These are phyloP conservation scores for Discostella pseudostelligera DNA, from an alignment of 108 stramenopile genomes.

Conservation along the genomic window DNA sequence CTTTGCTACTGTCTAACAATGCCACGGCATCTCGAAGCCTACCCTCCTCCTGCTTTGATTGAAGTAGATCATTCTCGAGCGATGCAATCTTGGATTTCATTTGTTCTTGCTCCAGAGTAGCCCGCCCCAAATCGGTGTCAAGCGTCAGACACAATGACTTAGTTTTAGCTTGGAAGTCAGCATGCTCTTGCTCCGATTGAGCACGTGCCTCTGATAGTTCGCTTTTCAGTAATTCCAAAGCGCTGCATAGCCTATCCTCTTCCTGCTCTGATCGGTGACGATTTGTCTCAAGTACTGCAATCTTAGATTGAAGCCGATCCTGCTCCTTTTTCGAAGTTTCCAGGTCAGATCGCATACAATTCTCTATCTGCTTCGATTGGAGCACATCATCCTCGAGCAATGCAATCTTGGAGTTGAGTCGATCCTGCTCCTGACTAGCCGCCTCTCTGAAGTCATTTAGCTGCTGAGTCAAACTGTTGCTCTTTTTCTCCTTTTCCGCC, in stretches of 20 bases:
- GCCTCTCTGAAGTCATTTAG: not conserved
- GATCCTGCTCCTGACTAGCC: not conserved
- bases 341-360: not conserved
- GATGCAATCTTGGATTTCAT: not conserved
- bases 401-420: conserved; percentile 5
- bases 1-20: not conserved
- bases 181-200: too few species aligned
- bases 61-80: not conserved
- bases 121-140: not conserved
- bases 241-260: not conserved
- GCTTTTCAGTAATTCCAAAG: not conserved
- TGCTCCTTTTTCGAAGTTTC: not conserved
- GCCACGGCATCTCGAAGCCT: conserved; percentile 1
- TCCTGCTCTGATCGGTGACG: not conserved
- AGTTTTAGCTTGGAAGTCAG: too few species aligned
- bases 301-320: not conserved
- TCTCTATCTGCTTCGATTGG: conserved; percentile 6
- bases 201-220: not conserved
- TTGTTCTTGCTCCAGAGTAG: not conserved
- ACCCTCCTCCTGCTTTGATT: conserved; percentile 2
- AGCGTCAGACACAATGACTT: too few species aligned
- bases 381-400: conserved; percentile 8
- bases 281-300: conserved; percentile 1
- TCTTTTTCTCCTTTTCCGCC: not conserved
- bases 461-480: not conserved